phyloP scores from a whole-genome alignment of 2,329 filamentous ascomycete genomes.

The Beauveria asiatica region DNA sequence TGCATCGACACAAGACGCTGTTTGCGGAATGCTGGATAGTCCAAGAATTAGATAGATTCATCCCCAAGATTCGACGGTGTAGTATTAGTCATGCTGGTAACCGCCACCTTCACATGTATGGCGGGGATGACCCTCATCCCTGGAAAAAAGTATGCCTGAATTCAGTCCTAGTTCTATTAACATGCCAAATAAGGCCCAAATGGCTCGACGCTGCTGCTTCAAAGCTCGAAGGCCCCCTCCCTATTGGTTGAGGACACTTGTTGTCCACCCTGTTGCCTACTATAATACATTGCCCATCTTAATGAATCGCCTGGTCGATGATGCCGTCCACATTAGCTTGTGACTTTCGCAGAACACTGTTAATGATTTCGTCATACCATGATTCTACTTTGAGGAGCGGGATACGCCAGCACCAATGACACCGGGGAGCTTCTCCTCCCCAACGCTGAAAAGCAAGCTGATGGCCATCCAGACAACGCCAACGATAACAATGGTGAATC shows the following conservation, averaged over 20 bases:
- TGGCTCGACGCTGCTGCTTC: neutral
- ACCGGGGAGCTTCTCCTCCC: slow-evolving; percentile 78
- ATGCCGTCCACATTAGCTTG: neutral
- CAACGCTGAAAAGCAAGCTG: slow-evolving; percentile 72
- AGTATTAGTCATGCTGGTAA: neutral
- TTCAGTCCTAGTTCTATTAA: neutral
- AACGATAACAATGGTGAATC: slow-evolving; percentile 63
- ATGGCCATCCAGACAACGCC: slow-evolving; percentile 62
- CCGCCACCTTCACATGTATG: neutral
- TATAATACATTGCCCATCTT: slow-evolving; percentile 1
- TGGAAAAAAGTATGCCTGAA: neutral
- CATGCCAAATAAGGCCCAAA: neutral
- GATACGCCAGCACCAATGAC: slow-evolving; percentile 95
- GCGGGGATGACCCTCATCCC: no score
- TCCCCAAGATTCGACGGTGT: neutral
- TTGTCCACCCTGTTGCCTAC: neutral
- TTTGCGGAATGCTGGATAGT: neutral
- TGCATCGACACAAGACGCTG: neutral
- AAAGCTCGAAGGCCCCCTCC: neutral
- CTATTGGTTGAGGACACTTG: neutral
- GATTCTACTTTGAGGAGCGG: slow-evolving; percentile 50
- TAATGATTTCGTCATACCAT: neutral
- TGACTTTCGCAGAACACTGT: neutral
- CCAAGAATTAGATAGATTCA: no score
- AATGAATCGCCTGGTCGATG: neutral